Evolutionary conservation across 73 alveolate genomes (phyloP).

Genomic region (Uronychia setigera): DNA sequence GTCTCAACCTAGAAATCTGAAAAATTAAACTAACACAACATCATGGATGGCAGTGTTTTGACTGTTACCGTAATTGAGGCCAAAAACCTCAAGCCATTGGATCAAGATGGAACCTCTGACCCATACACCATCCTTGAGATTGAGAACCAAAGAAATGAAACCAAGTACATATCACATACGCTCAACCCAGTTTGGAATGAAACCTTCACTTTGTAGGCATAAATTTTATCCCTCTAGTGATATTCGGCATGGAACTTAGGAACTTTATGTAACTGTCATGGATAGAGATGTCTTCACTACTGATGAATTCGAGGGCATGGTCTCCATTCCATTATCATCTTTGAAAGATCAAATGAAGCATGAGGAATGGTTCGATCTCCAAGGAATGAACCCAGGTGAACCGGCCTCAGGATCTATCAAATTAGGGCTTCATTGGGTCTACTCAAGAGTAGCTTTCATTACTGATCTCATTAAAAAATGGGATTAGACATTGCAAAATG

Average conservation of each 20-base stretch:
- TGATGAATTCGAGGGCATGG: conserved; percentile 72
- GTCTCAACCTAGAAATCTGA: conserved; percentile 53
- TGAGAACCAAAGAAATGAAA: conserved; percentile 53
- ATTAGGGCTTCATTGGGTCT: conserved; percentile 29
- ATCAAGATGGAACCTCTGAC: conserved; percentile 67
- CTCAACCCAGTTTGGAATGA: conserved; percentile 78
- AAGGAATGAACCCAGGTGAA: background rate
- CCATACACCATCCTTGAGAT: conserved; percentile 64
- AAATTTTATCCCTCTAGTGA: background rate
- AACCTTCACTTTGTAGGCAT: conserved; percentile 50
- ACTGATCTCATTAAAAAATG: conserved; percentile 45
- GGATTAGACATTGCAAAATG: conserved; percentile 54
- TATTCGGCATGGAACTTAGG: conserved; percentile 58
- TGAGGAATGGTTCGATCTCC: conserved; percentile 67
- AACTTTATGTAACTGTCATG: conserved; percentile 48
- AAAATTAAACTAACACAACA: conserved; percentile 46
- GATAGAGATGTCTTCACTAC: conserved; percentile 51
- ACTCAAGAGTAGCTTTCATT: background rate
- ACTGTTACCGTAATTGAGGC: conserved; percentile 70
- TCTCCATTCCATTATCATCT: conserved; percentile 29
- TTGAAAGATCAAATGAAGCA: conserved; percentile 64
- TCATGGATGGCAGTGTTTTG: conserved; percentile 54
- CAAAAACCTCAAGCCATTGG: conserved; percentile 68
- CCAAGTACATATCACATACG: conserved; percentile 46
- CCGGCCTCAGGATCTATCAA: background rate